phyloP scores from a whole-genome alignment of 2,329 filamentous ascomycete species.

The Didymella keratinophila region DNA sequence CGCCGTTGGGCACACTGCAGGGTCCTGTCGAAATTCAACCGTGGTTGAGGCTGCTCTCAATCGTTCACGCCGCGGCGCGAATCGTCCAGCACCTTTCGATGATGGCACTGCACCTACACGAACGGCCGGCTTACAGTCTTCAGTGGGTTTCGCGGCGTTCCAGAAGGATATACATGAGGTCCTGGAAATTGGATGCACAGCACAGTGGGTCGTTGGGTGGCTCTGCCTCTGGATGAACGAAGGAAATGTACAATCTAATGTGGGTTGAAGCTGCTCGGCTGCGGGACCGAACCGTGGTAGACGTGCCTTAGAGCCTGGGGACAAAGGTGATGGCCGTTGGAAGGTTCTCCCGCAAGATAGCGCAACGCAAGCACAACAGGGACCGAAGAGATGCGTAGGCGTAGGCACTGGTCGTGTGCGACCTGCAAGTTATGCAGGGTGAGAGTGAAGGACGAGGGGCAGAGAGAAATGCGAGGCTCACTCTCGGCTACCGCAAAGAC shows the following conservation, averaged over 20 bases:
- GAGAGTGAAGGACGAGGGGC: constrained; percentile 22
- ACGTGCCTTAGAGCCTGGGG: constrained; percentile 17
- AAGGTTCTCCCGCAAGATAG: constrained; percentile 23
- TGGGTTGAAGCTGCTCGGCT: constrained; percentile 20
- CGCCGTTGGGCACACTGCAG: constrained; percentile 11
- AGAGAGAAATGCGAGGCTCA: constrained; percentile 19
- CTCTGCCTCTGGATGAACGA: not conserved
- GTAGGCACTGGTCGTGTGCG: constrained; percentile 14
- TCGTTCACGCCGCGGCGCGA: constrained; percentile 4
- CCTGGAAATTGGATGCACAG: not conserved
- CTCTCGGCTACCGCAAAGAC: constrained; percentile 23
- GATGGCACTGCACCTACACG: constrained; percentile 2
- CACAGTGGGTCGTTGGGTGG: not conserved
- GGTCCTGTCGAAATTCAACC: constrained; percentile 9
- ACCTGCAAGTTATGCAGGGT: constrained; percentile 21
- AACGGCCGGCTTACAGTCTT: constrained; percentile 12
- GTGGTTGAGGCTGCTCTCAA: constrained; percentile 7
- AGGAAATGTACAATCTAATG: constrained; percentile 1
- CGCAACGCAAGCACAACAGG: constrained; percentile 25
- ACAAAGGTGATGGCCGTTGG: constrained; percentile 28
- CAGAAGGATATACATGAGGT: constrained; percentile 11
- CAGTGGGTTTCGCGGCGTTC: constrained; percentile 6
- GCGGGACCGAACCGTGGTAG: constrained; percentile 33
- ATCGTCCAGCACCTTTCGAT: constrained; percentile 1
- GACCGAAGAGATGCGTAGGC: constrained; percentile 18